Evolutionary conservation across 2,329 filamentous ascomycete species (phyloP).

Genomic region (Hortaea werneckii): DNA sequence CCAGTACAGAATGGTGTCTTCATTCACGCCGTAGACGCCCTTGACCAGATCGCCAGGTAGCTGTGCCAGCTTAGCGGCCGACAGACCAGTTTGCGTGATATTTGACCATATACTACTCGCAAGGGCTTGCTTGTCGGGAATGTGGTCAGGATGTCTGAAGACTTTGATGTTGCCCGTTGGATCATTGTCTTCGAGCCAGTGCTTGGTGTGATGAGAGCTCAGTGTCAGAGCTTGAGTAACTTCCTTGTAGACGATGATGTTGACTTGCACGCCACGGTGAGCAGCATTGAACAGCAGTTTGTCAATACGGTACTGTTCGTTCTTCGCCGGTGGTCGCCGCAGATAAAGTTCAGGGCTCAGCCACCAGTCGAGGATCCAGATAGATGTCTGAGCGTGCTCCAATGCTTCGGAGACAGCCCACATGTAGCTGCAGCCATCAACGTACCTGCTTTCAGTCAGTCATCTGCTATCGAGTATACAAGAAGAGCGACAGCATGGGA

Average conservation of each 20-base stretch:
- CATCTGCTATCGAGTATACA: no score
- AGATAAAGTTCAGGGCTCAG: slow-evolving; percentile 81
- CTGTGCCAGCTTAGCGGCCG: slow-evolving; percentile 47
- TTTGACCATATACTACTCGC: slow-evolving; percentile 46
- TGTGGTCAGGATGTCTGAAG: slow-evolving; percentile 82
- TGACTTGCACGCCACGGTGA: slow-evolving; percentile 71
- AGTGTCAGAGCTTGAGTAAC: slow-evolving; percentile 42
- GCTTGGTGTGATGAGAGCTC: slow-evolving; percentile 66
- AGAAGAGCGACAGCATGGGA: no score
- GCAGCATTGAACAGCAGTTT: slow-evolving; percentile 73
- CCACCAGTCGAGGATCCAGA: slow-evolving; percentile 74
- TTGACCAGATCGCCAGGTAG: slow-evolving; percentile 65
- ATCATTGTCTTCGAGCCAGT: slow-evolving; percentile 56
- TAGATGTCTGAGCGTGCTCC: slow-evolving; percentile 63
- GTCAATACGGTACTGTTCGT: slow-evolving; percentile 76
- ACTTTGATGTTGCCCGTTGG: slow-evolving; percentile 78
- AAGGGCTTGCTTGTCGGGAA: slow-evolving; percentile 61
- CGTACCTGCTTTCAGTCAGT: slow-evolving; percentile 37
- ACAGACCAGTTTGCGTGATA: slow-evolving; percentile 47
- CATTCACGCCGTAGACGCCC: slow-evolving; percentile 69
- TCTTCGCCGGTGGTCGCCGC: slow-evolving; percentile 67
- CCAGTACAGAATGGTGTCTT: slow-evolving; percentile 80
- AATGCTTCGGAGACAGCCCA: slow-evolving; percentile 73
- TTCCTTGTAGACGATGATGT: slow-evolving; percentile 89
- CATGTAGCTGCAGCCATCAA: slow-evolving; percentile 76